These are phyloP conservation scores for Pseudoperonospora humuli DNA, from an alignment of 352 stramenopile genomes.

Conservation along the genomic window DNA sequence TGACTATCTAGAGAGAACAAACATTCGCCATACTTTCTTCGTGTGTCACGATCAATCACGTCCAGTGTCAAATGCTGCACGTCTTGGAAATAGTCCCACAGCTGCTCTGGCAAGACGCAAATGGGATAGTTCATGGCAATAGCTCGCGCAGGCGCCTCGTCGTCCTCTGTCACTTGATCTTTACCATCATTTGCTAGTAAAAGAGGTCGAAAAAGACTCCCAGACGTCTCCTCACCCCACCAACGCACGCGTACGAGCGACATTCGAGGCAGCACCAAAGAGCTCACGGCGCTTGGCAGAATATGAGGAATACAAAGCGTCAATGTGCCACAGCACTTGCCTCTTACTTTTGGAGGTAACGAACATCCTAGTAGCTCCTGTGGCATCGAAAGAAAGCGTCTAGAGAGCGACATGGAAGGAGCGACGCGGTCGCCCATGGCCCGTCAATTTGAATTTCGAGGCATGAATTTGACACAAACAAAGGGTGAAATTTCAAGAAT, in stretches of 20 bases:
- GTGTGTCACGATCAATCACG: conserved; percentile 44
- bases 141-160: conserved; percentile 8
- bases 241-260: conserved; percentile 47
- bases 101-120: conserved; percentile 18
- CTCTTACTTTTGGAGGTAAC: conserved; percentile 36
- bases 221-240: conserved; percentile 43
- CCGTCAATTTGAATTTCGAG: no score
- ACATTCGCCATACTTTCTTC: conserved; percentile 33
- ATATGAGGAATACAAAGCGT: conserved; percentile 37
- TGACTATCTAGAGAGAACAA: conserved; percentile 15
- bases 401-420: conserved; percentile 21
- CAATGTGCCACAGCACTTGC: conserved; percentile 18
- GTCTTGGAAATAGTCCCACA: conserved; percentile 52
- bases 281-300: conserved; percentile 26
- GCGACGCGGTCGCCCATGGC: no score
- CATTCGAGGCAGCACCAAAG: conserved; percentile 18
- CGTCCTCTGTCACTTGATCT: neutral
- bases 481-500: no score
- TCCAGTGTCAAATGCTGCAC: conserved; percentile 52
- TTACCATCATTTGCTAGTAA: conserved; percentile 4
- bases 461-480: no score
- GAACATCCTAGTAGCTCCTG: conserved; percentile 31
- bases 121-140: conserved; percentile 46
- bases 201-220: conserved; percentile 39
- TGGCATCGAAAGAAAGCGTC: conserved; percentile 20